Conservation (phyloP, 495 filamentous ascomycete genomes). For the Melanomma pulvis-pyrius region DNA sequence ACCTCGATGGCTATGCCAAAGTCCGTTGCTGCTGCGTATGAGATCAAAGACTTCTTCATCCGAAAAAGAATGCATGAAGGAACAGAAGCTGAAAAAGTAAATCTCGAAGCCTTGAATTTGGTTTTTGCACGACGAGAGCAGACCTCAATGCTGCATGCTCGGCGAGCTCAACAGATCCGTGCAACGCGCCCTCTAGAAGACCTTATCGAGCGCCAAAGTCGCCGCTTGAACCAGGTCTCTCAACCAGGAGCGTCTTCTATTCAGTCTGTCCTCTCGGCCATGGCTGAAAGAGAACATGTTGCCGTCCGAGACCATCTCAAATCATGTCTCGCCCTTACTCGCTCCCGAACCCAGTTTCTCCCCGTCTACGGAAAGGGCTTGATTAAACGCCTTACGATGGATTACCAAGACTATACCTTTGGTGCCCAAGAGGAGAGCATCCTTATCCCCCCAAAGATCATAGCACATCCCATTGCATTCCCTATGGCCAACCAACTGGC, state of each 20-base stretch:
- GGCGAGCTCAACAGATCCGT: slow-evolving; percentile 45
- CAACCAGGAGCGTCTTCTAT: slow-evolving; percentile 64
- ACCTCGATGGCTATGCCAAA: slow-evolving; percentile 93
- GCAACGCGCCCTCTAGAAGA: slow-evolving; percentile 45
- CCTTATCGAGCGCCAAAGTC: slow-evolving; percentile 57
- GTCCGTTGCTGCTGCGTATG: slow-evolving; percentile 77
- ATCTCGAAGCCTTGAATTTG: slow-evolving; percentile 79
- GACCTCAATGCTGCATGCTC: slow-evolving; percentile 45
- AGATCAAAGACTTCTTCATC: slow-evolving; percentile 73
- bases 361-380: slow-evolving; percentile 80
- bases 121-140: slow-evolving; percentile 72
- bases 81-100: slow-evolving; percentile 66
- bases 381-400: slow-evolving; percentile 69
- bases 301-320: slow-evolving; percentile 77
- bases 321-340: slow-evolving; percentile 78
- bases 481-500: not conserved
- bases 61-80: slow-evolving; percentile 66
- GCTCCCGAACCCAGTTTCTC: slow-evolving; percentile 74
- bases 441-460: not conserved
- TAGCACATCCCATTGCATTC: not conserved
- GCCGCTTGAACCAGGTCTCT: slow-evolving; percentile 47
- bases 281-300: slow-evolving; percentile 72
- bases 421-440: slow-evolving; percentile 15
- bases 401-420: slow-evolving; percentile 56
- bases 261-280: slow-evolving; percentile 67